Evolutionary conservation across 345 rosid species (phyloP).

Genomic region (Gossypium mustelinum): DNA sequence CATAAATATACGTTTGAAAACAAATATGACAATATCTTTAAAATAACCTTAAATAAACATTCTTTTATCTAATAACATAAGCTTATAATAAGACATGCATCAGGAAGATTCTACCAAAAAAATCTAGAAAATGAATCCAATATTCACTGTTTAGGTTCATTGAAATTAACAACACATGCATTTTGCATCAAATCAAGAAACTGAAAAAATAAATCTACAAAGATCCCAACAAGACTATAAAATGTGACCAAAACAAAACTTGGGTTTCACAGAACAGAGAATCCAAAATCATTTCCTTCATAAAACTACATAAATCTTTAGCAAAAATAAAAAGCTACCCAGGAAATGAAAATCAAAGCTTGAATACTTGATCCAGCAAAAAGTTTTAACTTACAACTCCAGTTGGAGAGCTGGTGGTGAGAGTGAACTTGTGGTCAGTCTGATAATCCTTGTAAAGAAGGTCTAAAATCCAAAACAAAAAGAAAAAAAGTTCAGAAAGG

Average conservation of each 20-base stretch:
- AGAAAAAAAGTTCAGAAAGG: neutral
- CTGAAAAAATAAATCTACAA: neutral
- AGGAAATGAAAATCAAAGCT: neutral
- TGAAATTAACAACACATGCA: neutral
- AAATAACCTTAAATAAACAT: neutral
- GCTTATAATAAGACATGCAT: neutral
- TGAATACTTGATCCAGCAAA: neutral
- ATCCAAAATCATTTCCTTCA: neutral
- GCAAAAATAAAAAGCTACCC: neutral
- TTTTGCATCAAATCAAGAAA: neutral
- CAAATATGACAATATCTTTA: neutral
- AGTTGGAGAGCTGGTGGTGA: constrained; percentile 64
- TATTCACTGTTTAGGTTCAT: neutral
- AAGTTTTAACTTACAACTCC: constrained; percentile 63
- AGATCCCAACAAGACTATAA: neutral
- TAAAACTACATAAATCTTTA: neutral
- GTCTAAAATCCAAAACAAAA: constrained; percentile 39
- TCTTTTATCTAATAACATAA: neutral
- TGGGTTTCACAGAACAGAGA: neutral
- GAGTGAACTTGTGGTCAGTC: constrained; percentile 82
- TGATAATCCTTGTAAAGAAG: constrained; percentile 87
- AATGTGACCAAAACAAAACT: neutral
- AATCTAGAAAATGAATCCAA: neutral
- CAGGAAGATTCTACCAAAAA: neutral
- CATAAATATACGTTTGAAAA: neutral